Base-by-base conservation (phyloP, 2,329 filamentous ascomycete genomes). In the Xylaria sp. region DNA sequence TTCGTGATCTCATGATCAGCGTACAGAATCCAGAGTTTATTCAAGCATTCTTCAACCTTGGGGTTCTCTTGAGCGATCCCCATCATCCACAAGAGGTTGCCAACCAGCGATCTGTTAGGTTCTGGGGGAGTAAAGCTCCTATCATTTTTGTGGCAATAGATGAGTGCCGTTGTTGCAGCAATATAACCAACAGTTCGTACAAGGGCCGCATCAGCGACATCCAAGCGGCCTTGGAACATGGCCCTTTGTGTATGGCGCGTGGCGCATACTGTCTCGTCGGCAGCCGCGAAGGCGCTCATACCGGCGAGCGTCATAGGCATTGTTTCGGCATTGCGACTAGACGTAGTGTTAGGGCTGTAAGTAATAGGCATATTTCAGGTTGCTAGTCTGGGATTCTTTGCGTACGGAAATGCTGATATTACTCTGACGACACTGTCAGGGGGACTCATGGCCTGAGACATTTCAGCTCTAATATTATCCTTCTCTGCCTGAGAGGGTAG, bases 1-100 rank as follows among this genome's bases (percentile, higher is more conserved):
- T 80, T 75, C 17, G 81, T 81, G 77, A 83, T 80, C 60, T 81
- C 82, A 61, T 84, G 81, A 64, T 76, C 81, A 0, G 77, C 75
- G 58, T 79, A 79, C 2, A 83, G 71, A 23, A 81, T 80, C 77
- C 65, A 82, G 43, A 73, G 71, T 62, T 68, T 76, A 68, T 55
- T 73, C 70, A 61, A 78, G 62, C 61, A 72, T 21, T 43, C 59
- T 35, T 73, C 64, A 6, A 69, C 67, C n/a, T 72, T 68, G 3
- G 74, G 69, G 55, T 79, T 74, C 3, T 57, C 58, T 13, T 57
- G 31, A 11, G 77, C 70, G 15, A 78, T 65, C 2, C 79, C 77
- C 64, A 79, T 79, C 80, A 83, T 82, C 15, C 69, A 70, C n/a
- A 84, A 72, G 9, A 82, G 62, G 60, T 83, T 83, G 19, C 79